Base-by-base conservation (phyloP, 2,329 filamentous ascomycete species). In the Colletotrichum spaethianum region DNA sequence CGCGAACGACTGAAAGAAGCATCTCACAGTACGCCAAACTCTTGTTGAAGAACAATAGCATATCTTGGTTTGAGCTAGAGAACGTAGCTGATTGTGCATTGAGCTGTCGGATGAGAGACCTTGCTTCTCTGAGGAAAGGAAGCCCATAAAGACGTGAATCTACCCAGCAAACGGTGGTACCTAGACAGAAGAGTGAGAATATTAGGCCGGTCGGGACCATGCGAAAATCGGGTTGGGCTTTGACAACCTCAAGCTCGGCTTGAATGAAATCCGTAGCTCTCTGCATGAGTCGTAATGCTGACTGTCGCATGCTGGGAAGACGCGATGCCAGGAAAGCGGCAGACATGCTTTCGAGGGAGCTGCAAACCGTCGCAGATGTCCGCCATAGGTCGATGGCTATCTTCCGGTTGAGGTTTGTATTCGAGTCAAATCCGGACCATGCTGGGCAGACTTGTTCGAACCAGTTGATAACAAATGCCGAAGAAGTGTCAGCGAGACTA, bases 391-490 rank as follows among this genome's bases (percentile, higher is more conserved):
- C 78, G 5, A 78, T 77, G 2, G 82, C 83, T 8, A 84, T 75
- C 42, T 78, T 80, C 0, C 83, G 81, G 56, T 84, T 84, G 31
- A 82, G 76, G 28, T 84, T 84, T 3, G 76, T 70, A 20, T 79
- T 75, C 20, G 82, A 84, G 70, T 84, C 83, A 38, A 82, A 83
- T 6, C 80, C 82, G 0, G 83, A 84, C 82, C 83, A 84, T 18
- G 80, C 76, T 1, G 82, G 78, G 48, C 83, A 84, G 8, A 84
- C 83, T 18, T 82, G 78, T 1, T 80, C 77, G 63, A 84, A 84
- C 83, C 83, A 84, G 44, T 79, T 75, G 53, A 79, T 74, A 28
- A 84, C 81, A 12, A 84, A 78, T 0, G 81, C 76, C 0, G 79
- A 78, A 0, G 80, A 78, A 3, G 77, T 78, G 44, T 82, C 78